A percentile compares a stretch with the other conserved stretches of the same genome.
Evolutionary conservation across 1,284 basidiomycete species (phyloP).

Genomic region (Volvariella volvacea): DNA sequence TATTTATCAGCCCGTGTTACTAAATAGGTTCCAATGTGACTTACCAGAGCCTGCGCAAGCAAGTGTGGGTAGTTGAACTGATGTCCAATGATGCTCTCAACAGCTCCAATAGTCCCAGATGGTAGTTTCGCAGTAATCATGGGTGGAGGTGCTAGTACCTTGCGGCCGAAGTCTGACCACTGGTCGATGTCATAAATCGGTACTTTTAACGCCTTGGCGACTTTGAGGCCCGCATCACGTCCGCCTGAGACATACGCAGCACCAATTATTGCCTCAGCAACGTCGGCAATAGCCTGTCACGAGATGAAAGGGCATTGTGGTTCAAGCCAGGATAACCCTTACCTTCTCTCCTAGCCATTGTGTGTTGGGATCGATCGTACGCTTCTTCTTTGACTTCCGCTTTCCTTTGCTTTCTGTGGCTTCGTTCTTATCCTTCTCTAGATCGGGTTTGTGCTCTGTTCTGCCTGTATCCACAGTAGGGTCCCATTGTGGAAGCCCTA

Average conservation of each 20-base stretch:
- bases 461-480: too few relatives aligned
- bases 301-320: slow-evolving; percentile 1
- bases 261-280: slow-evolving; percentile 75
- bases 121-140: slow-evolving; percentile 35
- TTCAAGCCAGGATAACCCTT: slow-evolving; percentile 2
- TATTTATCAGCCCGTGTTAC: too few relatives aligned
- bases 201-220: slow-evolving; percentile 55
- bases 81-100: slow-evolving; percentile 60
- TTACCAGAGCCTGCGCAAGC: slow-evolving; percentile 65
- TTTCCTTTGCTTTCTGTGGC: slow-evolving; percentile 25
- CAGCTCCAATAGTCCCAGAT: slow-evolving; percentile 38
- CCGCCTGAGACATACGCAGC: slow-evolving; percentile 72
- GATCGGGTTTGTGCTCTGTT: background rate
- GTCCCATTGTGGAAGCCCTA: too few relatives aligned
- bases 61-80: slow-evolving; percentile 54
- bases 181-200: slow-evolving; percentile 51
- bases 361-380: slow-evolving; percentile 27
- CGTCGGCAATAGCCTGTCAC: slow-evolving; percentile 69
- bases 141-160: slow-evolving; percentile 34
- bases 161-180: slow-evolving; percentile 66
- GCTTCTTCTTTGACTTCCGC: slow-evolving; percentile 24
- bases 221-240: slow-evolving; percentile 53
- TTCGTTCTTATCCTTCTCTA: background rate
- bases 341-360: slow-evolving; percentile 78
- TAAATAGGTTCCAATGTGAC: too few relatives aligned